Evolutionary conservation across 352 stramenopile species (phyloP), one percentile per base, ranked within the genome.

Genomic region (Pythium volutum): DNA sequence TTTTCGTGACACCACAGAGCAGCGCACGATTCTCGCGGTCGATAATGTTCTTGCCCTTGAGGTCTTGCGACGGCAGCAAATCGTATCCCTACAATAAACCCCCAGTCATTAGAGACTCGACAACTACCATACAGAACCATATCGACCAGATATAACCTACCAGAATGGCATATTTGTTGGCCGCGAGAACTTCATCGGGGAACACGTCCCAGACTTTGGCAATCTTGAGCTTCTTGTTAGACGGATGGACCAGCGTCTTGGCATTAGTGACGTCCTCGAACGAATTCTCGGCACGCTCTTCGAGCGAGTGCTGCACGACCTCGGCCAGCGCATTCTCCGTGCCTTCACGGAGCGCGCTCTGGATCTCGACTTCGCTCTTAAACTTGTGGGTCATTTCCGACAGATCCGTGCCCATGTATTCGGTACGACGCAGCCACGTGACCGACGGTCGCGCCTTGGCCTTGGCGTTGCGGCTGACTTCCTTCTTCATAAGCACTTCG

Each of bases 361-460:
- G 85, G 57, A 94, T 87, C 64, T 94, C 85, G 29, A 85, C 79
- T 51, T 94, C 85, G 60, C 83, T 94, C 64, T 91, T 91, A 64
- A 94, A 94, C 62, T 91, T 90, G 72, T 94, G 85, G 55, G 91
- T 84, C 3, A 79, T 80, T 39, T 94, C 83, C 59, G 89, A 93
- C 56, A 94, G 62, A 68, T 94, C 85, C 49, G 81, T 94, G 60
- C 83, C 85, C 81, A 94, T 92, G 69, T 91, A 93, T 63, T 93
- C 85, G 4, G 85, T 91, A 25, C 85, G 71, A 60, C 85, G 81
- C 57, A 94, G 62, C 85, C 85, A 94, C 55, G 85, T 87, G 18
- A 94, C 85, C 8, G 71, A 76, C 14, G 85, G 85, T 4, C 81
- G 79, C 31, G 71, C 79, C 65, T 94, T 94, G 46, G 69, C 74